Evolutionary conservation across 169 alveolate species (phyloP), one percentile per base, ranked within the genome.

Genomic region (Theileria annulata): DNA sequence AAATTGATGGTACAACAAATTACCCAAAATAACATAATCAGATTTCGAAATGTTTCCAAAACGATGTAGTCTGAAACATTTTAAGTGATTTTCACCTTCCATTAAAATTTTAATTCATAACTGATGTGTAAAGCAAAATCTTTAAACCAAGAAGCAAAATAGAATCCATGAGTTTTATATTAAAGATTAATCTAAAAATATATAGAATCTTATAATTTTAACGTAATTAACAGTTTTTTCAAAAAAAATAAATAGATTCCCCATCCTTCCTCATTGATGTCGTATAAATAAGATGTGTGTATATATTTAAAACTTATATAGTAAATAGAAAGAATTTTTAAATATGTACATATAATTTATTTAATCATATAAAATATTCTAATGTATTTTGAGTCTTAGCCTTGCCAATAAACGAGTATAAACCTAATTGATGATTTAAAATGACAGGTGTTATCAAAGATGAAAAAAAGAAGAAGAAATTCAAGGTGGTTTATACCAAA

Each of bases 41-140:
- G 64, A 47, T 54, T 21, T 35, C 19, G 76, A 73, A 31, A 81
- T 67, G 19, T 72, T 64, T 21, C 89, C 85, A 19, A 80, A 71
- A 13, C 81, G 79, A 75, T 63, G 77, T 19, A 82, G 4, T 31
- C 89, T 78, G 31, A 82, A 82, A 25, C 89, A 82, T 25, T 74
- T 78, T 35, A 82, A 23, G 21, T 42, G 58, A 30, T 82, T 72
- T 60, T 82, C 56, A n/a, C 51, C 78, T 27, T 58, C 71, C 79
- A 72, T 72, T 21, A 51, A 37, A 56, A 37, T 9, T 17, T 17
- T 35, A 21, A 63, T 17, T 1, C 54, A 2, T 67, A n/a, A 67
- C 51, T 42, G 13, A 42, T 42, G 51, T 42, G 51, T 42, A 42
- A 8, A 42, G 3, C 13, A 8, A 42, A 42, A 10, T 17, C 17